Evolutionary conservation across 306 rosid species (phyloP).

Genomic region (Arachis hypogaea): DNA sequence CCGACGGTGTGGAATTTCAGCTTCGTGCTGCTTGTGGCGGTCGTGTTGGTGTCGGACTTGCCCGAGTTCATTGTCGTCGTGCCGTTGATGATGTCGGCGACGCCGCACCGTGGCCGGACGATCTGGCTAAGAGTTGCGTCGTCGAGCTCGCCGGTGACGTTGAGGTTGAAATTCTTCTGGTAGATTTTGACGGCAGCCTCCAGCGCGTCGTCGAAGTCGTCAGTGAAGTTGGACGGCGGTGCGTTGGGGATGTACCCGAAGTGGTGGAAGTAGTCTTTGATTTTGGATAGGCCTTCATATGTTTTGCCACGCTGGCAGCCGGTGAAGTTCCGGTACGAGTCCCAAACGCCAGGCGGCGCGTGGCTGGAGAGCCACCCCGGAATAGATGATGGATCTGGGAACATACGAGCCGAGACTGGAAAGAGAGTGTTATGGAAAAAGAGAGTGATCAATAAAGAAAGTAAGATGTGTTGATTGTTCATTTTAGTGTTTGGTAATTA

Average conservation of each 20-base stretch:
- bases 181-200: conserved; percentile 58
- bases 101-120: conserved; percentile 67
- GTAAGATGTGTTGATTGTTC: conserved; percentile 33
- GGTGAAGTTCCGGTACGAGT: conserved; percentile 53
- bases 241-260: conserved; percentile 78
- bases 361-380: conserved; percentile 44
- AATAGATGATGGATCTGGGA: conserved; percentile 65
- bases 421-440: conserved; percentile 24
- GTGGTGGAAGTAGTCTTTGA: conserved; percentile 63
- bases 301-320: conserved; percentile 55
- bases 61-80: conserved; percentile 72
- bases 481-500: conserved; percentile 28
- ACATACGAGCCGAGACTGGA: conserved; percentile 62
- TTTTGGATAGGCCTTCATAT: conserved; percentile 60
- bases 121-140: conserved; percentile 51
- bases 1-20: conserved; percentile 59
- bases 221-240: conserved; percentile 53
- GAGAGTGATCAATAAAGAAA: not conserved
- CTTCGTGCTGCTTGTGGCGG: not conserved
- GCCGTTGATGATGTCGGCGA: conserved; percentile 75
- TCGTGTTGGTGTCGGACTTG: conserved; percentile 28
- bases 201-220: conserved; percentile 65
- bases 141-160: conserved; percentile 74
- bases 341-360: conserved; percentile 54
- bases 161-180: conserved; percentile 88